A percentile compares a stretch with the other conserved stretches of the same genome.
Conservation (phyloP, 106 monocot species). For the Dendrobium officinale region DNA sequence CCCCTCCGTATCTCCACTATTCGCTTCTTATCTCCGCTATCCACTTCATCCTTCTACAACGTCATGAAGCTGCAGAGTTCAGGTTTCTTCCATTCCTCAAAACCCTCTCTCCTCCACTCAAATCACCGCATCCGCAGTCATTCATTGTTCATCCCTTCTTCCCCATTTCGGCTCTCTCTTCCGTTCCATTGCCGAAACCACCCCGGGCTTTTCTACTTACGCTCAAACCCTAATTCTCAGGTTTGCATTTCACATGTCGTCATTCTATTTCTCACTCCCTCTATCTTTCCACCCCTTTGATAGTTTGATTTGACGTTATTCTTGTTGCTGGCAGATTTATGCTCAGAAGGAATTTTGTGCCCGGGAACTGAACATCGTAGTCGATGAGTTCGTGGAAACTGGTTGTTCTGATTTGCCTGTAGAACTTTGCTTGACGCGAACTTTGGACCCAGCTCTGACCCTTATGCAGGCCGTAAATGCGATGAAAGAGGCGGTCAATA, state of each 20-base stretch:
- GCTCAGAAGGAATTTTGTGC: neutral
- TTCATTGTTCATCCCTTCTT: neutral
- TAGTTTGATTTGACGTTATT: neutral
- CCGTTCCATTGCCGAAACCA: neutral
- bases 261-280: neutral
- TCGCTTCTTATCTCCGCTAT: neutral
- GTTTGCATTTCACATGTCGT: neutral
- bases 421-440: slow-evolving; percentile 31
- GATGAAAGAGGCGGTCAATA: slow-evolving; percentile 36
- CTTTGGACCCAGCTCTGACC: slow-evolving; percentile 40
- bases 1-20: neutral
- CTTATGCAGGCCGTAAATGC: slow-evolving; percentile 26
- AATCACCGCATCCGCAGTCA: neutral
- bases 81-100: neutral
- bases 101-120: neutral
- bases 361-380: slow-evolving; percentile 13
- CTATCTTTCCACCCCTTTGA: neutral
- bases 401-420: slow-evolving; percentile 24
- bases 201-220: neutral
- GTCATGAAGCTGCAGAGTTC: neutral
- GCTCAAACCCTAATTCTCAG: slow-evolving; percentile 11
- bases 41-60: neutral
- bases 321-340: neutral
- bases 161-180: neutral
- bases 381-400: slow-evolving; percentile 16